phyloP scores from a whole-genome alignment of 768 basidiomycete species.

The Tephrocybe rancida region DNA sequence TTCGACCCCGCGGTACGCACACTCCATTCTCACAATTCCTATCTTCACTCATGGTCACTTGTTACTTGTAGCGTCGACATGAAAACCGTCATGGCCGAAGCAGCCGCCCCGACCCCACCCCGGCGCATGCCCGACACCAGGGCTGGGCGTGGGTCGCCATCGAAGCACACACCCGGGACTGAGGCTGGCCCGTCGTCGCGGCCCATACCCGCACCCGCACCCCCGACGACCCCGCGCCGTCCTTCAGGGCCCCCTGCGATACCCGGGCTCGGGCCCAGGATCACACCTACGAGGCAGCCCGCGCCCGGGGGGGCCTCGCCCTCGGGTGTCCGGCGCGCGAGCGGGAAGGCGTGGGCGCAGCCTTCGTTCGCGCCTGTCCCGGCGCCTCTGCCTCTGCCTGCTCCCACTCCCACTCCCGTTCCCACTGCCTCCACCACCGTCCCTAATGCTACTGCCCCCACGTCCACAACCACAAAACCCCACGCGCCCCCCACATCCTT shows the following conservation, averaged over 20 bases:
- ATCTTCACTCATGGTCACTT: not conserved
- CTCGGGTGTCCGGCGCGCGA: slow-evolving; percentile 38
- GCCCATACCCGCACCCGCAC: not conserved
- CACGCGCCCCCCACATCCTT: slow-evolving; percentile 54
- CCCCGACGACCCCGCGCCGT: slow-evolving; percentile 17
- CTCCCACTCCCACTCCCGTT: too few species aligned
- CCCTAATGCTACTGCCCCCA: too few species aligned
- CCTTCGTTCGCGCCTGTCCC: not conserved
- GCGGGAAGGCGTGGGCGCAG: slow-evolving; percentile 62
- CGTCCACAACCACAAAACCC: too few species aligned
- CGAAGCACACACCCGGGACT: not conserved
- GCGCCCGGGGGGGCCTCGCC: slow-evolving; percentile 15
- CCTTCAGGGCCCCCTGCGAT: slow-evolving; percentile 21
- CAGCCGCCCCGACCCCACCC: slow-evolving; percentile 20
- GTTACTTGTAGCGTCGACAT: slow-evolving; percentile 70
- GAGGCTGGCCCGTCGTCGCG: slow-evolving; percentile 4
- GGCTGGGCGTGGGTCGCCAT: not conserved
- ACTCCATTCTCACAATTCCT: not conserved
- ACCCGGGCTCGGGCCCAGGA: slow-evolving; percentile 63
- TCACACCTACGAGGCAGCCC: slow-evolving; percentile 58
- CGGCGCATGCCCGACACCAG: slow-evolving; percentile 7
- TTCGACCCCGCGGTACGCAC: slow-evolving; percentile 53
- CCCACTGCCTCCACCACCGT: too few species aligned
- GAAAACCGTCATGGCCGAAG: slow-evolving; percentile 85
- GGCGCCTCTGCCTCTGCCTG: too few species aligned